Evolutionary conservation across 345 rosid genomes (phyloP), one percentile per base, ranked within the genome.

Genomic region (Hibiscus trionum): DNA sequence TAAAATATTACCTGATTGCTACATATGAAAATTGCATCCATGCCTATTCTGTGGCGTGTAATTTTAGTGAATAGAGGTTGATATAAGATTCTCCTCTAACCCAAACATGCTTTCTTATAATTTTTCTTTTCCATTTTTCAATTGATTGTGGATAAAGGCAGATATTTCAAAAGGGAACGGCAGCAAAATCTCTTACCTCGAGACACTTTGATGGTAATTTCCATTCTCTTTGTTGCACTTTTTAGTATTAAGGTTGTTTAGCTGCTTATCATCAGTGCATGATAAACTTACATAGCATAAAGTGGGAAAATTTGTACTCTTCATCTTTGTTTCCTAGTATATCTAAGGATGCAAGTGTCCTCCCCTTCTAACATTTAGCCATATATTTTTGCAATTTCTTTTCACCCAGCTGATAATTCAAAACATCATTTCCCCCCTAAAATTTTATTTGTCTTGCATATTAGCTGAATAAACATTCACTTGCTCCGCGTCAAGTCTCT

Each of bases 111-210:
- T 71, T 73, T 75, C 29, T 63, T 66, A 60, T 60, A 78, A 78
- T 70, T 81, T 64, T 67, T 77, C 66, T 76, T 35, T 76, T 58
- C 67, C 75, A 26, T 77, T 83, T 75, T 78, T 55, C 24, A 39
- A 76, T 70, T 73, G 66, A 67, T 70, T 88, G 77, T 80, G 85
- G 90, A 73, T 85, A 87, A 91, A 91, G 97, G 91, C 93, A 91
- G 94, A 87, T 85, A 83, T 80, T 75, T 80, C 84, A 66, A 83
- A 82, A 75, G 81, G 75, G 80, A 69, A 60, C 77, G 79, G 73
- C 75, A 49, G 76, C 61, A 60, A 83, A 71, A 77, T 66, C 66
- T 16, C 53, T 39, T 67, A 42, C 66, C 24, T 70, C 73, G 9
- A 47, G 69, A 47, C 76, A 58, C 77, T 53, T 69, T 42, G 82